Evolutionary conservation across 768 basidiomycete genomes (phyloP).

Genomic region (Melanogaster broomeanus): DNA sequence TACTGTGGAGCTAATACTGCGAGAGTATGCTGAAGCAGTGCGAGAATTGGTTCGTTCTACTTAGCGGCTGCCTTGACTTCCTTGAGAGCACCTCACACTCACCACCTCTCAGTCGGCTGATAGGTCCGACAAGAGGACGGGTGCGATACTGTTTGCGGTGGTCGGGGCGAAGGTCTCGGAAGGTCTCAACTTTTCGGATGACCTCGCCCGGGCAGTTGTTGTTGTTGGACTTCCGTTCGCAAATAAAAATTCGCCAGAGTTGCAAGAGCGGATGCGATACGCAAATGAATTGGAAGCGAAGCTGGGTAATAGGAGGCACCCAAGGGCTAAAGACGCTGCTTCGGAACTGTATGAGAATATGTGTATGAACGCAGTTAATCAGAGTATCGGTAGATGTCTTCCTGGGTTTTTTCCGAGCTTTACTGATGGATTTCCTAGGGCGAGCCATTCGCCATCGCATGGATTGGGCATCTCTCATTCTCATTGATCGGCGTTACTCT

Average conservation of each 20-base stretch:
- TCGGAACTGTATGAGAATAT: slow-evolving; percentile 88
- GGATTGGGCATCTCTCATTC: slow-evolving; percentile 90
- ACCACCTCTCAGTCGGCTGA: slow-evolving; percentile 17
- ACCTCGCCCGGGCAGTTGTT: slow-evolving; percentile 82
- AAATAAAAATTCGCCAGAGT: slow-evolving; percentile 86
- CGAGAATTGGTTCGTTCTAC: slow-evolving; percentile 19
- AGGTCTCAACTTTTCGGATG: slow-evolving; percentile 77
- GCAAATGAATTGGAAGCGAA: slow-evolving; percentile 63
- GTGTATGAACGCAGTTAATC: slow-evolving; percentile 95
- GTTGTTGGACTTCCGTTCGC: slow-evolving; percentile 93
- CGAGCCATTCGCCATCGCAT: slow-evolving; percentile 88
- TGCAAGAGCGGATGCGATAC: slow-evolving; percentile 90
- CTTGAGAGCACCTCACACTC: not conserved
- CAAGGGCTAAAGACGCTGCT: slow-evolving; percentile 62
- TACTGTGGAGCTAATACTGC: slow-evolving; percentile 73
- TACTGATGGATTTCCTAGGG: slow-evolving; percentile 45
- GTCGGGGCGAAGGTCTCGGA: slow-evolving; percentile 98
- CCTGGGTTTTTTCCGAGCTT: not conserved
- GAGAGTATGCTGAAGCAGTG: slow-evolving; percentile 66
- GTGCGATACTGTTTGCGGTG: slow-evolving; percentile 89
- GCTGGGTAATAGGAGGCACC: slow-evolving; percentile 32
- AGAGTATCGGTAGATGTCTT: slow-evolving; percentile 78
- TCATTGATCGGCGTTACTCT: slow-evolving; percentile 84
- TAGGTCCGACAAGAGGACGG: slow-evolving; percentile 39
- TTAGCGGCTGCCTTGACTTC: too few species aligned